These are phyloP conservation scores for Aspergillus conjunctus DNA, from an alignment of 495 filamentous ascomycete genomes.

Conservation along the genomic window DNA sequence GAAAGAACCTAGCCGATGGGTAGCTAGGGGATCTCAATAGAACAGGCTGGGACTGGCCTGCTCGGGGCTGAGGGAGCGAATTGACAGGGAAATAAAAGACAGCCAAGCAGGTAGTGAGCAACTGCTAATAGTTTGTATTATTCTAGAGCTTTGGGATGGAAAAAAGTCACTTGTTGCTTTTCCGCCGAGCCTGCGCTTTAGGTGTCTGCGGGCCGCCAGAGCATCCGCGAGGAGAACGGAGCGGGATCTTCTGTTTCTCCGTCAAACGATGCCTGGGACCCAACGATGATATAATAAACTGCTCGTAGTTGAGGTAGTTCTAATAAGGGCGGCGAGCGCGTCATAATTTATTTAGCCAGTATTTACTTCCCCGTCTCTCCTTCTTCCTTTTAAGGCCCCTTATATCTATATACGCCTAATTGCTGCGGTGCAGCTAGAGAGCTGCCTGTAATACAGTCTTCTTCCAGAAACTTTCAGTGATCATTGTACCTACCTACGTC, in stretches of 20 bases:
- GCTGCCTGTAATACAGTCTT: background rate
- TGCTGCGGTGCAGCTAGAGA: background rate
- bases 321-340: background rate
- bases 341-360: slow-evolving; percentile 5
- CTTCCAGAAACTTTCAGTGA: background rate
- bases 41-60: slow-evolving; percentile 27
- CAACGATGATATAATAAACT: slow-evolving; percentile 20
- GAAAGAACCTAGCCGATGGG: slow-evolving; percentile 25
- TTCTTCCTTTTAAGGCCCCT: background rate
- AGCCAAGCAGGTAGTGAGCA: slow-evolving; percentile 11
- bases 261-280: background rate
- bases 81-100: slow-evolving; percentile 11
- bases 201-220: slow-evolving; percentile 34
- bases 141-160: slow-evolving; percentile 20
- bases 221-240: slow-evolving; percentile 27
- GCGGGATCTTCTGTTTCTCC: slow-evolving; percentile 22
- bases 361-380: background rate
- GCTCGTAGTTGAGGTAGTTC: no score
- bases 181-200: slow-evolving; percentile 33
- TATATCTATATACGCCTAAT: background rate
- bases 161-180: slow-evolving; percentile 39
- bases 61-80: slow-evolving; percentile 1
- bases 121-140: slow-evolving; percentile 11
- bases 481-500: background rate
- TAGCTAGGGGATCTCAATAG: slow-evolving; percentile 15